A percentile compares a stretch with the other conserved stretches of the same genome.
Conservation (phyloP, 176 grass and related monocot genomes). For the Cymbopogon citratus region DNA sequence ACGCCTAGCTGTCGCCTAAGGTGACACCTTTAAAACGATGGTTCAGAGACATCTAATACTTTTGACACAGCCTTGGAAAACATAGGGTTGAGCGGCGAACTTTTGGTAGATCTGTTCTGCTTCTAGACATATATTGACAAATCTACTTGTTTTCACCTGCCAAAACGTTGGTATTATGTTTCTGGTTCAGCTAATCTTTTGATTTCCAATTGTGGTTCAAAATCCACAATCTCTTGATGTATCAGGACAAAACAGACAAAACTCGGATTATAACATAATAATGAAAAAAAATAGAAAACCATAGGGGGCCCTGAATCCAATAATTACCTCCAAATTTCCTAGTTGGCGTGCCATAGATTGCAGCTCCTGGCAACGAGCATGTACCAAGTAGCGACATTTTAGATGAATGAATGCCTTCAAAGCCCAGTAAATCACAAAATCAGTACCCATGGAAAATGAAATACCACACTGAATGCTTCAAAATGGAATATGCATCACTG, state of each 20-base stretch:
- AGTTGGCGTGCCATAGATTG: neutral
- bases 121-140: neutral
- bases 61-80: neutral
- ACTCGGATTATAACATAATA: neutral
- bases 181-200: neutral
- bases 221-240: neutral
- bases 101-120: neutral
- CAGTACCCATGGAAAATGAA: neutral
- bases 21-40: neutral
- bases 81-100: neutral
- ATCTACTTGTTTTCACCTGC: neutral
- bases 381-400: slow-evolving; percentile 11
- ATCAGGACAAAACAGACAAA: neutral
- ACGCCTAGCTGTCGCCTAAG: neutral
- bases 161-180: neutral
- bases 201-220: neutral
- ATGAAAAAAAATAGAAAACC: neutral
- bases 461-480: neutral
- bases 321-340: slow-evolving; percentile 22
- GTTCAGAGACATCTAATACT: neutral
- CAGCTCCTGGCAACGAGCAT: slow-evolving; percentile 5
- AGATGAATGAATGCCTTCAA: slow-evolving; percentile 7
- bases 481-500: neutral
- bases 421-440: neutral
- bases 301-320: neutral